Conservation (phyloP, 352 stramenopile species). For the Pelagophyceae sp. region DNA sequence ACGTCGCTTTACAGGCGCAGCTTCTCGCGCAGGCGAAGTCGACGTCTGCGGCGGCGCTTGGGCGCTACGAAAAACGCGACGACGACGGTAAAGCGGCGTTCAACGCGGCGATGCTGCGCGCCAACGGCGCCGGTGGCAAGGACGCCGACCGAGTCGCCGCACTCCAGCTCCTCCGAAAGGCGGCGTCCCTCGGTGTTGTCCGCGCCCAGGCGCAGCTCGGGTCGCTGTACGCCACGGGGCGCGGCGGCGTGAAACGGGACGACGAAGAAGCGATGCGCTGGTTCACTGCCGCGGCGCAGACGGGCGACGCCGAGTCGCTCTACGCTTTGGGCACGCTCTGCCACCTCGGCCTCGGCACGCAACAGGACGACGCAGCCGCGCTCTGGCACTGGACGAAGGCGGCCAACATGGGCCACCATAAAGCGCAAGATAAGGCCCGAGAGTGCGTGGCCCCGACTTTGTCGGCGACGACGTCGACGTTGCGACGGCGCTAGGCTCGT, state of each 20-base stretch:
- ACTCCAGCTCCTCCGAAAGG: constrained; percentile 10
- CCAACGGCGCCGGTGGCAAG: neutral
- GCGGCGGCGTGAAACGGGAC: neutral
- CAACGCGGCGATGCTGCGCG: constrained; percentile 6
- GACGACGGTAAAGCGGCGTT: constrained; percentile 4
- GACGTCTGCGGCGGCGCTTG: neutral
- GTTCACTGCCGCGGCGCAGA: neutral
- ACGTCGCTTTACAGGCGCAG: neutral
- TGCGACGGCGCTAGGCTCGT: neutral
- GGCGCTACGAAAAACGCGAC: neutral
- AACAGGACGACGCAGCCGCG: neutral
- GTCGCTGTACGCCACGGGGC: neutral
- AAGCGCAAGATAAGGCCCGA: neutral
- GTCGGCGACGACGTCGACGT: neutral
- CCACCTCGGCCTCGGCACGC: neutral
- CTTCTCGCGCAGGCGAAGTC: neutral
- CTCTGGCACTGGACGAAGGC: neutral
- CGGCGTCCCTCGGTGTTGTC: neutral
- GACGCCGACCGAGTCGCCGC: neutral
- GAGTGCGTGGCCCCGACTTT: neutral
- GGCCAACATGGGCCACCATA: neutral
- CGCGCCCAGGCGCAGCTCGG: neutral
- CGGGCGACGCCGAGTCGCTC: neutral
- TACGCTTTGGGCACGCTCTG: neutral
- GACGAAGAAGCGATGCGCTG: constrained; percentile 15